Conservation (phyloP, 169 alveolate genomes). For the Cryptosporidium muris region DNA sequence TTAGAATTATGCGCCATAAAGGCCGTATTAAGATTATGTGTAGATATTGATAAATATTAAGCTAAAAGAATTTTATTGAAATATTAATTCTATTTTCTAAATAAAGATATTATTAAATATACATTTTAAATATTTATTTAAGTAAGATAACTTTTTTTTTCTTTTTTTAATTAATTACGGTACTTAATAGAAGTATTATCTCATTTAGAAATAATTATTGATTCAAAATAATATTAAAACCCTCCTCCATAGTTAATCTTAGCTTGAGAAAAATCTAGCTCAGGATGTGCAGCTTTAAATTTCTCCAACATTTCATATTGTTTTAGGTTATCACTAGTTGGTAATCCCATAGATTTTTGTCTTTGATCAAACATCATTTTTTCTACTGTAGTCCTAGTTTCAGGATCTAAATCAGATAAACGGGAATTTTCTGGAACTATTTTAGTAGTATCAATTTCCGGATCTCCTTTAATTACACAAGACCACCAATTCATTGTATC, state of each 20-base stretch:
- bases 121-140: too few species aligned
- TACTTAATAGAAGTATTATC: too few species aligned
- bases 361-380: conserved; percentile 96
- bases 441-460: conserved; percentile 94
- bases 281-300: conserved; percentile 96
- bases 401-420: conserved; percentile 94
- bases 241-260: conserved; percentile 84
- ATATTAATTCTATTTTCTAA: too few species aligned
- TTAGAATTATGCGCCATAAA: too few species aligned
- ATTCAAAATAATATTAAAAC: not conserved
- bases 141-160: too few species aligned
- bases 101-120: too few species aligned
- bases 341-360: conserved; percentile 91
- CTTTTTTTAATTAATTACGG: too few species aligned
- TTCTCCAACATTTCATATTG: conserved; percentile 92
- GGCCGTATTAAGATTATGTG: too few species aligned
- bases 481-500: conserved; percentile 96
- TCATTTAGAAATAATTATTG: too few species aligned
- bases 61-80: too few species aligned
- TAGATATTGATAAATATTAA: too few species aligned
- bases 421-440: conserved; percentile 97
- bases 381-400: conserved; percentile 95
- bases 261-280: conserved; percentile 96
- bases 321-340: conserved; percentile 92
- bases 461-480: conserved; percentile 92